A percentile compares a stretch with the other conserved stretches of the same genome.
phyloP scores from a whole-genome alignment of 2,329 filamentous ascomycete genomes.

The Emmonsiellopsis sp. region DNA sequence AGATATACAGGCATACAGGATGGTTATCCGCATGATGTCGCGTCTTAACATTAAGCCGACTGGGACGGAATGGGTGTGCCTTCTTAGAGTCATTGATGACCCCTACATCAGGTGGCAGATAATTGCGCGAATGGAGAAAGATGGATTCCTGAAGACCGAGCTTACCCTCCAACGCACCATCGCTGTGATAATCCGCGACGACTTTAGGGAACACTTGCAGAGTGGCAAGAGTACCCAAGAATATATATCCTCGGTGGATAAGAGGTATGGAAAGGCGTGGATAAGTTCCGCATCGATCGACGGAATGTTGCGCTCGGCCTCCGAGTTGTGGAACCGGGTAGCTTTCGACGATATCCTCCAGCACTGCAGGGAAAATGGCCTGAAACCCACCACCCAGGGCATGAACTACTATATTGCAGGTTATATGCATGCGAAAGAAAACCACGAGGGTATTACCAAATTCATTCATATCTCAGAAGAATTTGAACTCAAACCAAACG shows the following conservation, averaged over 20 bases:
- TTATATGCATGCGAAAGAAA: slow-evolving; percentile 18
- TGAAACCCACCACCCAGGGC: slow-evolving; percentile 20
- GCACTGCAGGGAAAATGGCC: slow-evolving; percentile 20
- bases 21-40: slow-evolving; percentile 31
- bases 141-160: slow-evolving; percentile 21
- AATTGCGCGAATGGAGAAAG: slow-evolving; percentile 22
- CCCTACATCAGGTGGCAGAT: slow-evolving; percentile 20
- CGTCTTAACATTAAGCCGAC: slow-evolving; percentile 30
- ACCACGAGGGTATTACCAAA: slow-evolving; percentile 9
- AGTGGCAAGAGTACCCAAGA: slow-evolving; percentile 23
- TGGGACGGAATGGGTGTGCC: slow-evolving; percentile 32
- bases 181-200: slow-evolving; percentile 23
- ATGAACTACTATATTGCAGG: slow-evolving; percentile 22
- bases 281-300: slow-evolving; percentile 27
- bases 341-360: slow-evolving; percentile 16
- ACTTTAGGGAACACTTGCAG: slow-evolving; percentile 24
- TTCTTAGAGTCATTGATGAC: slow-evolving; percentile 16
- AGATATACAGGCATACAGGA: slow-evolving; percentile 31
- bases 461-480: slow-evolving; percentile 8
- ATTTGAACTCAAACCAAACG: slow-evolving; percentile 10
- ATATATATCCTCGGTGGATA: slow-evolving; percentile 32
- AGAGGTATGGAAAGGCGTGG: slow-evolving; percentile 28
- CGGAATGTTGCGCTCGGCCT: slow-evolving; percentile 24
- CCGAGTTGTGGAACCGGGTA: too few relatives aligned
- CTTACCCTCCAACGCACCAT: slow-evolving; percentile 19